A percentile compares a stretch with the other conserved stretches of the same genome.
These are phyloP conservation scores for Phyllosticta citribraziliensis DNA, from an alignment of 2,329 filamentous ascomycete genomes.

Conservation along the genomic window DNA sequence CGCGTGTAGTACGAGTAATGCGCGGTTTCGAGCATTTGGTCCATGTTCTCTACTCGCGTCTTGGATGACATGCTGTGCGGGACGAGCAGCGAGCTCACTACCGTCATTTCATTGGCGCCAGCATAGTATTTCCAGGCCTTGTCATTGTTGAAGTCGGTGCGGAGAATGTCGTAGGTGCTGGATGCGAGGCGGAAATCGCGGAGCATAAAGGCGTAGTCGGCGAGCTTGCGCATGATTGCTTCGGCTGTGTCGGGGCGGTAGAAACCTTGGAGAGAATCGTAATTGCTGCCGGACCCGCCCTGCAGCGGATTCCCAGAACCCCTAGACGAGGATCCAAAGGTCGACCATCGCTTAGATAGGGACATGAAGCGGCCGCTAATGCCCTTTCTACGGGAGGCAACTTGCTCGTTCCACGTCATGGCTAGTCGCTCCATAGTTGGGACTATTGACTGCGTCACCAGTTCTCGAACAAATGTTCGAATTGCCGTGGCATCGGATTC, in stretches of 20 bases:
- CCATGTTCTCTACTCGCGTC: conserved; percentile 67
- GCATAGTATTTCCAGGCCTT: conserved; percentile 97
- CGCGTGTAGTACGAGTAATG: conserved; percentile 88
- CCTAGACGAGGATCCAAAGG: conserved; percentile 62
- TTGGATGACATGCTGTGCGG: conserved; percentile 61
- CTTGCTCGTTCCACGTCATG: conserved; percentile 92
- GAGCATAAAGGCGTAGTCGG: conserved; percentile 94
- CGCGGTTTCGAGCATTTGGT: conserved; percentile 80
- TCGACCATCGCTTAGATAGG: conserved; percentile 79
- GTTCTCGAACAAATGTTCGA: conserved; percentile 80
- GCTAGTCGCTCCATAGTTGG: conserved; percentile 93
- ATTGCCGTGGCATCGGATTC: conserved; percentile 87
- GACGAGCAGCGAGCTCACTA: conserved; percentile 70
- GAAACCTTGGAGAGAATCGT: conserved; percentile 67
- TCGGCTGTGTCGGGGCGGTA: conserved; percentile 79
- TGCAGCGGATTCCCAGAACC: conserved; percentile 41
- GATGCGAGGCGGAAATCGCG: conserved; percentile 90
- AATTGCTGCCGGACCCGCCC: conserved; percentile 52
- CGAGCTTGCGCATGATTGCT: conserved; percentile 84
- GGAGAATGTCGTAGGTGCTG: conserved; percentile 82
- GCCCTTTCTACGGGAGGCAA: conserved; percentile 80
- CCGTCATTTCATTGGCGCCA: conserved; percentile 90
- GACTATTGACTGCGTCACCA: conserved; percentile 88
- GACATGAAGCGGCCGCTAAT: conserved; percentile 91
- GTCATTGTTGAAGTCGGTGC: conserved; percentile 83